Conservation (phyloP, 371 early-diverging fungal species). For the Parasitella parasitica region DNA sequence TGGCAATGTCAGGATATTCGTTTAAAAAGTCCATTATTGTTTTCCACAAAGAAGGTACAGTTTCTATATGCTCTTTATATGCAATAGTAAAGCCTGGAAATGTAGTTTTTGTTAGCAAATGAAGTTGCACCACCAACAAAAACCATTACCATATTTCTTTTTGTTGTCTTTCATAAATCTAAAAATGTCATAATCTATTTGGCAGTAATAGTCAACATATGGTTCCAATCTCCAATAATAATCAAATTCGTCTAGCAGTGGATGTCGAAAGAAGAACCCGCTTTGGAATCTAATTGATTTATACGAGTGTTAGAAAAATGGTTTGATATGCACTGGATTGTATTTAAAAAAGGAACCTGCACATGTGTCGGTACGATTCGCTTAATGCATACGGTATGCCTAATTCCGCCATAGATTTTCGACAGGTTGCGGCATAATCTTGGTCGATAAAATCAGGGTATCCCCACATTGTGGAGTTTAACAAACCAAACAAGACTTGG, state of each 20-base stretch:
- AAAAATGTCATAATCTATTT: slow-evolving; percentile 90
- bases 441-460: slow-evolving; percentile 81
- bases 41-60: slow-evolving; percentile 74
- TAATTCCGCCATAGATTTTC: slow-evolving; percentile 57
- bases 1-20: slow-evolving; percentile 29
- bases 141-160: slow-evolving; percentile 67
- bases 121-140: too few species aligned
- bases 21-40: slow-evolving; percentile 48
- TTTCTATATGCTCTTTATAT: slow-evolving; percentile 65
- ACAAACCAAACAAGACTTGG: slow-evolving; percentile 42
- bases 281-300: slow-evolving; percentile 81
- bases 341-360: slow-evolving; percentile 49
- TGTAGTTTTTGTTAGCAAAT: too few species aligned
- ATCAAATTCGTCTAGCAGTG: slow-evolving; percentile 72
- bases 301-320: background rate
- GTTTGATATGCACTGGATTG: background rate
- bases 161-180: slow-evolving; percentile 72
- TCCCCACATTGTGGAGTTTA: slow-evolving; percentile 79
- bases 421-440: slow-evolving; percentile 56
- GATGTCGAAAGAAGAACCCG: slow-evolving; percentile 91
- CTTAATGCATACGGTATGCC: slow-evolving; percentile 81
- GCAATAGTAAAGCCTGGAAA: slow-evolving; percentile 34
- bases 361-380: slow-evolving; percentile 93
- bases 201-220: slow-evolving; percentile 83
- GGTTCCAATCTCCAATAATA: slow-evolving; percentile 98